phyloP scores from a whole-genome alignment of 164 flowering plant genomes.

The Nymphaea colorata region DNA sequence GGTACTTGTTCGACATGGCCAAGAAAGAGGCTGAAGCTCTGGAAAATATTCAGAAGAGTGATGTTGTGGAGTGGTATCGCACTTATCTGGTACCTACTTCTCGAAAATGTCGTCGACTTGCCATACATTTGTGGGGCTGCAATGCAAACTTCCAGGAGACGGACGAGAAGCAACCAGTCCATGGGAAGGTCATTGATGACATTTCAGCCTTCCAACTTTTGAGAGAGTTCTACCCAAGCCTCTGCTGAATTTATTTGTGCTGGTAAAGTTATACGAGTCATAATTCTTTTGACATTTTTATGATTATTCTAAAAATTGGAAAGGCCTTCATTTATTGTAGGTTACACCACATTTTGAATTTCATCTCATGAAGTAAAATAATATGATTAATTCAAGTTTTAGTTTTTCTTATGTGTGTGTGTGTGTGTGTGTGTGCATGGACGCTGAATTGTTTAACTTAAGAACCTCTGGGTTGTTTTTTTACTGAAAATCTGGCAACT shows the following conservation, averaged over 20 bases:
- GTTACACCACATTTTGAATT: too few relatives aligned
- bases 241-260: slow-evolving; percentile 26
- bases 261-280: neutral
- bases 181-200: slow-evolving; percentile 41
- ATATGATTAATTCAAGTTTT: too few relatives aligned
- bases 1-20: slow-evolving; percentile 77
- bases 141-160: slow-evolving; percentile 37
- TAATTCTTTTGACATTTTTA: too few relatives aligned
- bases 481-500: too few relatives aligned
- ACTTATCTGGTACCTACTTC: slow-evolving; percentile 50
- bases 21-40: slow-evolving; percentile 68
- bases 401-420: too few relatives aligned
- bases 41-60: slow-evolving; percentile 41
- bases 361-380: too few relatives aligned
- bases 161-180: slow-evolving; percentile 14
- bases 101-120: slow-evolving; percentile 60
- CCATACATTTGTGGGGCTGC: slow-evolving; percentile 85
- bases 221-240: slow-evolving; percentile 51
- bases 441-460: too few relatives aligned
- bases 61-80: slow-evolving; percentile 57
- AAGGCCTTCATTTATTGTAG: too few relatives aligned
- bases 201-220: slow-evolving; percentile 39
- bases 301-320: too few relatives aligned
- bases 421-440: too few relatives aligned
- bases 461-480: too few relatives aligned